These are phyloP conservation scores for Candida ficus DNA, from an alignment of 805 yeast species.

Conservation along the genomic window DNA sequence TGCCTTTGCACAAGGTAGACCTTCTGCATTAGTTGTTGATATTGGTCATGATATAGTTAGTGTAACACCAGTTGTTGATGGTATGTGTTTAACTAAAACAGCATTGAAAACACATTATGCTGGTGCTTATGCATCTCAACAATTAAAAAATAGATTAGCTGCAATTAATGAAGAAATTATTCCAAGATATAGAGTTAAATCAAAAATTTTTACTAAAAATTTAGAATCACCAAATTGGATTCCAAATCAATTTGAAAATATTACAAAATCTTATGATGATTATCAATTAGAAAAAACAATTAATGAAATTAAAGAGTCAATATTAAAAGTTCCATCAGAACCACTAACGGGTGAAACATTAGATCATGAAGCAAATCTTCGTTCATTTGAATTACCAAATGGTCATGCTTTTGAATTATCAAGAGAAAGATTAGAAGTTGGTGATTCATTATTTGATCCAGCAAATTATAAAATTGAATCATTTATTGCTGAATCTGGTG, in stretches of 20 bases:
- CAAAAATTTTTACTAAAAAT: constrained; percentile 32
- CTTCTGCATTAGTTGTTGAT: constrained; percentile 82
- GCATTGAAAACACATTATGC: constrained; percentile 69
- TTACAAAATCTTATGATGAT: constrained; percentile 42
- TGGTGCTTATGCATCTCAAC: constrained; percentile 61
- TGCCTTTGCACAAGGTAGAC: constrained; percentile 84
- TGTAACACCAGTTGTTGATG: constrained; percentile 81
- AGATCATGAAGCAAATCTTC: constrained; percentile 24
- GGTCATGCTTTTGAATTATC: constrained; percentile 63
- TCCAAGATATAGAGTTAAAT: constrained; percentile 46
- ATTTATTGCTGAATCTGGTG: constrained; percentile 48
- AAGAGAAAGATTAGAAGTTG: constrained; percentile 54
- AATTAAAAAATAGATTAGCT: constrained; percentile 38
- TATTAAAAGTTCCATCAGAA: constrained; percentile 47
- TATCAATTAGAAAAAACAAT: constrained; percentile 51
- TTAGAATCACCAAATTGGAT: constrained; percentile 30
- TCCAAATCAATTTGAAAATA: constrained; percentile 17
- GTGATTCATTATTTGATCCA: constrained; percentile 73
- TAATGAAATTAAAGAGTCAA: constrained; percentile 73
- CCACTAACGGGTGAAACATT: constrained; percentile 23
- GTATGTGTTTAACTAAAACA: constrained; percentile 65
- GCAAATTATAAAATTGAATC: constrained; percentile 34
- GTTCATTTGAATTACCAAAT: constrained; percentile 71
- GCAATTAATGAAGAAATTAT: constrained; percentile 31
- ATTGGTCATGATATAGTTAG: constrained; percentile 74